A percentile compares a stretch with the other conserved stretches of the same genome.
Conservation (phyloP, 2,329 filamentous ascomycete species). For the Scedosporium minutisporum region DNA sequence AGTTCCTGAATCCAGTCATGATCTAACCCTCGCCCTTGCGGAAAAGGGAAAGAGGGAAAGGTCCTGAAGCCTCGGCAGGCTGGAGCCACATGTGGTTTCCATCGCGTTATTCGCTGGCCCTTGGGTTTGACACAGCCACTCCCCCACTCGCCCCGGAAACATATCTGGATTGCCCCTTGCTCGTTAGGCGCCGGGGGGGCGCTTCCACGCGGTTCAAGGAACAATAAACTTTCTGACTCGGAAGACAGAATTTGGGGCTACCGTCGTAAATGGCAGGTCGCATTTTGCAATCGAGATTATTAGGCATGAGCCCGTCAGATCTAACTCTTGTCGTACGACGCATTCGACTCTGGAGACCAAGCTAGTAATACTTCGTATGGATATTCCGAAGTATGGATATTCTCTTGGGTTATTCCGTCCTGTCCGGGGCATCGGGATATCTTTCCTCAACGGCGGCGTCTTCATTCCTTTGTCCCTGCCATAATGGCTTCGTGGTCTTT, state of each 20-base stretch:
- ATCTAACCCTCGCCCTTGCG: background rate
- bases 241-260: background rate
- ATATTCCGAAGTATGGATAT: too few species aligned
- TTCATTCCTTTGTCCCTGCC: too few species aligned
- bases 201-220: background rate
- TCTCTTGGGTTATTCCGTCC: background rate
- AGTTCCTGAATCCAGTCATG: background rate
- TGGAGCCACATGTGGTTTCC: background rate
- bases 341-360: too few species aligned
- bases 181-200: background rate
- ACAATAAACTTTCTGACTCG: background rate
- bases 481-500: too few species aligned
- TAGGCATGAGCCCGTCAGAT: too few species aligned
- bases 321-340: too few species aligned
- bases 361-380: too few species aligned
- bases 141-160: background rate
- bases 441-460: background rate
- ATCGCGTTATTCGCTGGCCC: background rate
- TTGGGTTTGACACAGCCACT: background rate
- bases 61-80: background rate
- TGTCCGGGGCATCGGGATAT: background rate
- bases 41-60: too few species aligned
- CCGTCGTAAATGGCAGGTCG: background rate
- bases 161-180: background rate
- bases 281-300: too few species aligned